A percentile compares a stretch with the other conserved stretches of the same genome.
Evolutionary conservation across 768 basidiomycete genomes (phyloP).

Genomic region (Nevesoporus exiguus): DNA sequence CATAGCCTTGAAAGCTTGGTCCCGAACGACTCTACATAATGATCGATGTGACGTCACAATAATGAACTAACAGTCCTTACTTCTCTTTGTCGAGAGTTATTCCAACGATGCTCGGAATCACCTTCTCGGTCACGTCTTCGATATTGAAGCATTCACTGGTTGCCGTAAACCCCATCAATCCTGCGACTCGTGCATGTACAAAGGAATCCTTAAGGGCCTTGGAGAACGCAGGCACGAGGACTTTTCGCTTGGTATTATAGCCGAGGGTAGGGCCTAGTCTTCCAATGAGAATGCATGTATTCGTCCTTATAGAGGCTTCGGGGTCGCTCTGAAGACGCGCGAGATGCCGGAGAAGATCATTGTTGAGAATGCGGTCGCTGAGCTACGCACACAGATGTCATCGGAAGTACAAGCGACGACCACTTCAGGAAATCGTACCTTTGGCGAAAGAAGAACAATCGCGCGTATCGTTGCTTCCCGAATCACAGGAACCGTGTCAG

Average conservation of each 20-base stretch:
- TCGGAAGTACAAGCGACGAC: neutral
- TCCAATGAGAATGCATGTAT: slow-evolving; percentile 94
- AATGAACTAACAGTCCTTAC: slow-evolving; percentile 40
- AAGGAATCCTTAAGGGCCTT: slow-evolving; percentile 88
- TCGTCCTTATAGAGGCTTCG: slow-evolving; percentile 94
- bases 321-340: slow-evolving; percentile 91
- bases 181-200: slow-evolving; percentile 90
- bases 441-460: slow-evolving; percentile 78
- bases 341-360: slow-evolving; percentile 88
- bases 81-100: slow-evolving; percentile 90
- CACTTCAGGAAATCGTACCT: slow-evolving; percentile 44
- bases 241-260: slow-evolving; percentile 88
- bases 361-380: slow-evolving; percentile 89
- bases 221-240: slow-evolving; percentile 94
- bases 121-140: slow-evolving; percentile 86
- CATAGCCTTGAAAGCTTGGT: slow-evolving; percentile 93
- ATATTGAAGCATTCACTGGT: slow-evolving; percentile 85
- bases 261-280: slow-evolving; percentile 83
- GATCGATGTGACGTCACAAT: neutral
- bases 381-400: slow-evolving; percentile 46
- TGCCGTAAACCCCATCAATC: slow-evolving; percentile 94
- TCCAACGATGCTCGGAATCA: slow-evolving; percentile 80
- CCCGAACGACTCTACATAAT: slow-evolving; percentile 72
- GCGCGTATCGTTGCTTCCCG: slow-evolving; percentile 93
- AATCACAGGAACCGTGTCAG: slow-evolving; percentile 90